A percentile compares a stretch with the other conserved stretches of the same genome.
phyloP scores from a whole-genome alignment of 495 filamentous ascomycete species.

The Neurospora sp. region DNA sequence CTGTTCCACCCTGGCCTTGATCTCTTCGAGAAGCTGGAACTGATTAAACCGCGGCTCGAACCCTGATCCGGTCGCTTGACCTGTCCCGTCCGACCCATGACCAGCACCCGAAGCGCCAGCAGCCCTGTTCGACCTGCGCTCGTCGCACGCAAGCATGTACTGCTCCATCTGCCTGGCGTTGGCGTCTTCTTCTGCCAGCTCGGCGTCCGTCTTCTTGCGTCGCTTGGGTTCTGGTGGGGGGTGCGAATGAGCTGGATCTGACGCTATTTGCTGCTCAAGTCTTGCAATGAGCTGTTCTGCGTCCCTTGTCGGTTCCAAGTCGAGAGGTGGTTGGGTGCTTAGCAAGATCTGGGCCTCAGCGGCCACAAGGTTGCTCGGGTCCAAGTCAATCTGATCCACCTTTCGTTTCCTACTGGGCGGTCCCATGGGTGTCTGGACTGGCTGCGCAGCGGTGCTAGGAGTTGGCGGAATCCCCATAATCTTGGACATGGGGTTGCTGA shows the following conservation, averaged over 20 bases:
- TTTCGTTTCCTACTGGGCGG: slow-evolving; percentile 61
- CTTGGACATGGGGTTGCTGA: slow-evolving; percentile 54
- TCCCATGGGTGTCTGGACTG: slow-evolving; percentile 27
- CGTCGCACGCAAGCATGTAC: slow-evolving; percentile 90
- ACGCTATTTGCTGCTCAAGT: slow-evolving; percentile 47
- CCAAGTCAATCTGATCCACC: slow-evolving; percentile 59
- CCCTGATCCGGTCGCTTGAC: slow-evolving; percentile 52
- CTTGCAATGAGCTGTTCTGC: slow-evolving; percentile 56
- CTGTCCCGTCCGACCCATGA: slow-evolving; percentile 62
- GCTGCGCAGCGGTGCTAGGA: slow-evolving; percentile 27
- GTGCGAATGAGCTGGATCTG: slow-evolving; percentile 64
- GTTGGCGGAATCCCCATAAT: slow-evolving; percentile 44
- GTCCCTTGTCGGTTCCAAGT: slow-evolving; percentile 61
- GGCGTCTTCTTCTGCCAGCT: slow-evolving; percentile 89
- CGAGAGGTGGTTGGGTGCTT: slow-evolving; percentile 61
- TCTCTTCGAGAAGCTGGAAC: slow-evolving; percentile 82
- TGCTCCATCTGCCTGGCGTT: slow-evolving; percentile 77
- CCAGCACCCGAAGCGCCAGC: slow-evolving; percentile 45
- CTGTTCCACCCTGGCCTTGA: slow-evolving; percentile 40
- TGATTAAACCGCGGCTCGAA: slow-evolving; percentile 84
- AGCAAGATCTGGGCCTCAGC: slow-evolving; percentile 64
- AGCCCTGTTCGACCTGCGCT: slow-evolving; percentile 55
- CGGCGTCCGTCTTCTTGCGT: slow-evolving; percentile 86
- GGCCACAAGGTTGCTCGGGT: slow-evolving; percentile 56
- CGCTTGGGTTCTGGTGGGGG: slow-evolving; percentile 74